These are phyloP conservation scores for Verticillium longisporum DNA, from an alignment of 2,329 filamentous ascomycete genomes.

Conservation along the genomic window DNA sequence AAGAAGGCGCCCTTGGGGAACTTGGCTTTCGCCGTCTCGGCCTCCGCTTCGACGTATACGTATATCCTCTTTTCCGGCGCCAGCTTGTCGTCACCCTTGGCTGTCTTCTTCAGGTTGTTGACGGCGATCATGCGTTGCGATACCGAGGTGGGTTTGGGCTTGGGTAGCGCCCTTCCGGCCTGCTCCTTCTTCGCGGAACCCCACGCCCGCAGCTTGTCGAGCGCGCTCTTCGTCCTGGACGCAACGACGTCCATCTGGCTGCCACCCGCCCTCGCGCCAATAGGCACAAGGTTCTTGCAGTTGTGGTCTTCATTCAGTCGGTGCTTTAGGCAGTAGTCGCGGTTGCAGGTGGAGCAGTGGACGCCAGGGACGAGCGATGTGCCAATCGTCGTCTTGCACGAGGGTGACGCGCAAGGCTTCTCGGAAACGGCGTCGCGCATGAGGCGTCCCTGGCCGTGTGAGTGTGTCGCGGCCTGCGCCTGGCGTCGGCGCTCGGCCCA, in stretches of 20 bases:
- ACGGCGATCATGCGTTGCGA: constrained; percentile 62
- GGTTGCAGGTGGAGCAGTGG: constrained; percentile 65
- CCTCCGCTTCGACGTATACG: constrained; percentile 82
- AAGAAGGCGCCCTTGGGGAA: constrained; percentile 76
- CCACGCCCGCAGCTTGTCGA: constrained; percentile 76
- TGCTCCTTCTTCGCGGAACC: constrained; percentile 64
- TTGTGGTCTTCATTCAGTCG: constrained; percentile 75
- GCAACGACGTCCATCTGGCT: constrained; percentile 40
- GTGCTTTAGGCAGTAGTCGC: constrained; percentile 73
- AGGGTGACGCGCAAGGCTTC: constrained; percentile 59
- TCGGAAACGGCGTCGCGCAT: constrained; percentile 50
- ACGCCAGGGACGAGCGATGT: constrained; percentile 62
- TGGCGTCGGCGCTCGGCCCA: constrained; percentile 53
- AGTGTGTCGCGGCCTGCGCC: constrained; percentile 45
- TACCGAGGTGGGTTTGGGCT: constrained; percentile 55
- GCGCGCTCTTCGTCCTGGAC: constrained; percentile 65
- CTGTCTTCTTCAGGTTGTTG: constrained; percentile 74
- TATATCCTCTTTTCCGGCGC: constrained; percentile 82
- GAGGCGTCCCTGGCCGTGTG: constrained; percentile 45
- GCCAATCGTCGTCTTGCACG: constrained; percentile 66
- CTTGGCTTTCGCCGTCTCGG: constrained; percentile 76
- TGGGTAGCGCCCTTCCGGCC: constrained; percentile 51
- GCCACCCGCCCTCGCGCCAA: constrained; percentile 38
- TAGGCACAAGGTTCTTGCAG: constrained; percentile 66
- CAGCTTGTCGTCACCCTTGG: constrained; percentile 84